Evolutionary conservation across 352 stramenopile species (phyloP).

Genomic region (Pythium scleroteichum): DNA sequence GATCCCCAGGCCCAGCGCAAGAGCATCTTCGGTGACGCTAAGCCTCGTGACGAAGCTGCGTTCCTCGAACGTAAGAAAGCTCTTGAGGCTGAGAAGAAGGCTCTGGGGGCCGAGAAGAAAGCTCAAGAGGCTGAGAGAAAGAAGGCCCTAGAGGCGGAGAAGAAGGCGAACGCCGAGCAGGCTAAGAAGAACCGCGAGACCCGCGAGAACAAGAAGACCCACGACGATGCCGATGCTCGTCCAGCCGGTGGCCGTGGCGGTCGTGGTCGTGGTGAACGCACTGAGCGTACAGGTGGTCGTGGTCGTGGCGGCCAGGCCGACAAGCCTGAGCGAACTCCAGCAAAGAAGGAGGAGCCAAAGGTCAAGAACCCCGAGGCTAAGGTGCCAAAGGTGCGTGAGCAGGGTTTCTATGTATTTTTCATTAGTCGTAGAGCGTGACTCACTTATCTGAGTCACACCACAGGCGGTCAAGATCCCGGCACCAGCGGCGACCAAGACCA

Average conservation of each 20-base stretch:
- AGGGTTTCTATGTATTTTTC: not conserved
- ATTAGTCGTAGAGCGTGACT: not conserved
- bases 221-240: conserved; percentile 38
- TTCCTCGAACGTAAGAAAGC: conserved; percentile 72
- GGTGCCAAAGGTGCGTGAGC: conserved; percentile 25
- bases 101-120: conserved; percentile 18
- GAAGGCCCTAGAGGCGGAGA: conserved; percentile 21
- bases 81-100: conserved; percentile 22
- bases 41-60: conserved; percentile 70
- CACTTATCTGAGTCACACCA: not conserved
- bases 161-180: conserved; percentile 22
- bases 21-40: conserved; percentile 86
- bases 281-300: conserved; percentile 35
- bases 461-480: conserved; percentile 48
- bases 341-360: conserved; percentile 27
- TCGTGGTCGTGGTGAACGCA: conserved; percentile 39
- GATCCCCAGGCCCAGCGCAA: conserved; percentile 38
- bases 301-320: conserved; percentile 15
- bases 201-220: conserved; percentile 41
- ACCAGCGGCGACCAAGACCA: conserved; percentile 56
- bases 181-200: conserved; percentile 22
- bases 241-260: conserved; percentile 34
- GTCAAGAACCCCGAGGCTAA: conserved; percentile 46
- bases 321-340: conserved; percentile 20
- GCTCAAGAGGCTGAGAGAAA: conserved; percentile 27